Percentiles rank a stretch among this genome's conserved stretches.
These are phyloP conservation scores for Bifiguratus adelaidae DNA, from an alignment of 192 early-diverging fungal species.

Conservation along the genomic window DNA sequence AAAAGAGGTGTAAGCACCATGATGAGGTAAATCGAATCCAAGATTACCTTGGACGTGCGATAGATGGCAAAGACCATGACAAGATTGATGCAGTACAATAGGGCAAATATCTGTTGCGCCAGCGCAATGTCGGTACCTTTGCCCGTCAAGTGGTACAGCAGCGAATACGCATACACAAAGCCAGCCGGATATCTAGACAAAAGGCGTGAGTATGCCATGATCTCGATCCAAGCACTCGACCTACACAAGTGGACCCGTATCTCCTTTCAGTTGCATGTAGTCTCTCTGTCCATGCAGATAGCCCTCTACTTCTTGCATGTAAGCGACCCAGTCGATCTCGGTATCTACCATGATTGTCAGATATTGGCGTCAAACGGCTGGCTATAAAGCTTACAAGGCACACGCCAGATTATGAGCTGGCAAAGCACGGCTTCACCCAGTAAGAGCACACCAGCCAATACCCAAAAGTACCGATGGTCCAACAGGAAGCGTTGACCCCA, in stretches of 20 bases:
- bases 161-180: constrained; percentile 79
- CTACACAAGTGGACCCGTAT: constrained; percentile 89
- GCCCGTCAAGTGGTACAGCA: constrained; percentile 55
- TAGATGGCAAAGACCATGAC: constrained; percentile 61
- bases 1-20: neutral
- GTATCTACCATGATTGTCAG: constrained; percentile 44
- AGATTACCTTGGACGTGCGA: constrained; percentile 20
- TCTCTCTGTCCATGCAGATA: constrained; percentile 76
- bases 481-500: too few species aligned
- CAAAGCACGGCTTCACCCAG: constrained; percentile 37
- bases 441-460: constrained; percentile 27
- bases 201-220: neutral
- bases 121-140: constrained; percentile 52
- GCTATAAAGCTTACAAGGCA: constrained; percentile 35
- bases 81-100: constrained; percentile 59
- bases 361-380: neutral
- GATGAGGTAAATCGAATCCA: neutral
- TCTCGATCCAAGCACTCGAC: neutral
- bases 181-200: constrained; percentile 77
- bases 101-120: constrained; percentile 81
- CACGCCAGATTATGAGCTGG: constrained; percentile 43
- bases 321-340: constrained; percentile 94
- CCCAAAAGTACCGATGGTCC: constrained; percentile 38
- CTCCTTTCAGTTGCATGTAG: constrained; percentile 69
- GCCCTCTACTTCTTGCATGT: constrained; percentile 85